A percentile compares a stretch with the other conserved stretches of the same genome.
Conservation (phyloP, 345 rosid species). For the Salix udensis region DNA sequence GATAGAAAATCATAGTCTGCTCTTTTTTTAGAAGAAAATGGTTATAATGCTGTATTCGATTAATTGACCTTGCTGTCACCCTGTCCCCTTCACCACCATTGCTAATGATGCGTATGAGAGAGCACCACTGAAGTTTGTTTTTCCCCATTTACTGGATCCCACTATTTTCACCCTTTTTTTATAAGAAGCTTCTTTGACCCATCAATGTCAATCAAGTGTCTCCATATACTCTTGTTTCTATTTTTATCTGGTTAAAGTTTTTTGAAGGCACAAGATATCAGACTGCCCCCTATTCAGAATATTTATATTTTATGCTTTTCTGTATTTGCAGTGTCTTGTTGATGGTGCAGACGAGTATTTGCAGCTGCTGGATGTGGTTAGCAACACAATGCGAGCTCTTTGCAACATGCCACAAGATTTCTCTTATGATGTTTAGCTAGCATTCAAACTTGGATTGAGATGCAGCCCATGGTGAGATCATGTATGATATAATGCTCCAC, state of each 20-base stretch:
- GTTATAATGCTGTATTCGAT: neutral
- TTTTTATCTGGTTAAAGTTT: neutral
- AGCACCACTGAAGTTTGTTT: neutral
- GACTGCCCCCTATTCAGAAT: neutral
- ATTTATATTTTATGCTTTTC: conserved; percentile 2
- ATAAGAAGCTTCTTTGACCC: neutral
- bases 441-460: neutral
- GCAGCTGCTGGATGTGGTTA: conserved; percentile 81
- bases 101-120: neutral
- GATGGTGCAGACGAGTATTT: conserved; percentile 96
- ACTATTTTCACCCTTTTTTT: neutral
- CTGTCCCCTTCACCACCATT: neutral
- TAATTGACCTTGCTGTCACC: neutral
- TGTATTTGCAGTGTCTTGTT: conserved; percentile 61
- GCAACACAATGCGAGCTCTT: conserved; percentile 61
- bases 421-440: conserved; percentile 34
- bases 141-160: neutral
- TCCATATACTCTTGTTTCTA: neutral
- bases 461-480: neutral
- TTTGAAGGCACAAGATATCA: neutral
- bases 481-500: neutral
- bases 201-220: neutral
- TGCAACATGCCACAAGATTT: conserved; percentile 75
- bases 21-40: neutral
- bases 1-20: neutral